Percentiles rank a stretch among this genome's conserved stretches.
These are phyloP conservation scores for Persicaria maculosa DNA, from an alignment of 148 eudicot genomes.

Conservation along the genomic window DNA sequence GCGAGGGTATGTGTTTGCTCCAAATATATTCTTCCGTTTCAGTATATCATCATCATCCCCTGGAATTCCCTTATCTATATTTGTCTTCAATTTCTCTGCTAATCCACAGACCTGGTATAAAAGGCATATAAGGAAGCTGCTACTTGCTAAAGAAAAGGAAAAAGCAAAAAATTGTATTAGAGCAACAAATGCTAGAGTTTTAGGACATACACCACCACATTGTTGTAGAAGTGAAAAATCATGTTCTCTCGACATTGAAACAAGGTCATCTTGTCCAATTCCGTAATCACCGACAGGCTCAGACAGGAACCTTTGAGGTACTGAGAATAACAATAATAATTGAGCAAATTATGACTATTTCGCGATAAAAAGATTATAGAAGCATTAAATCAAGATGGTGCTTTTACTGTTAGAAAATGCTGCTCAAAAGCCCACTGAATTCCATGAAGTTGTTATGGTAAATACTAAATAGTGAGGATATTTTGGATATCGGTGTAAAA, in stretches of 20 bases:
- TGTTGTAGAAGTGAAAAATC: conserved; percentile 53
- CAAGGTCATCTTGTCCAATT: conserved; percentile 51
- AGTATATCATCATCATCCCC: conserved; percentile 55
- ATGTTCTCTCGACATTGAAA: conserved; percentile 61
- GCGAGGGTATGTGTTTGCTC: conserved; percentile 87
- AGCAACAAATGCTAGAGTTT: not conserved
- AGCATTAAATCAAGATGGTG: not conserved
- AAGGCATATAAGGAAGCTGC: conserved; percentile 1
- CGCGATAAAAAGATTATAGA: too few relatives aligned
- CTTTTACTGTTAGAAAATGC: not conserved
- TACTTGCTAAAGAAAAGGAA: not conserved
- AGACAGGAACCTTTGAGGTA: conserved; percentile 7
- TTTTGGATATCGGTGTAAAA: not conserved
- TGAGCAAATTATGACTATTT: not conserved
- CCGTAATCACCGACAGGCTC: conserved; percentile 39
- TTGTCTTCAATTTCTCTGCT: conserved; percentile 47
- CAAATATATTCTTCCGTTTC: conserved; percentile 55
- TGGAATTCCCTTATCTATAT: conserved; percentile 58
- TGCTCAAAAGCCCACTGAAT: not conserved
- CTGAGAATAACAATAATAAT: conserved; percentile 4
- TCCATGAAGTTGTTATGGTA: not conserved
- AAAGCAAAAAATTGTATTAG: not conserved
- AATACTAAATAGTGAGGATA: not conserved
- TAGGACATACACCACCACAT: conserved; percentile 61
- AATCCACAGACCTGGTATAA: conserved; percentile 51